phyloP scores from a whole-genome alignment of 352 stramenopile genomes.

The Phytophthora chlamydospora region DNA sequence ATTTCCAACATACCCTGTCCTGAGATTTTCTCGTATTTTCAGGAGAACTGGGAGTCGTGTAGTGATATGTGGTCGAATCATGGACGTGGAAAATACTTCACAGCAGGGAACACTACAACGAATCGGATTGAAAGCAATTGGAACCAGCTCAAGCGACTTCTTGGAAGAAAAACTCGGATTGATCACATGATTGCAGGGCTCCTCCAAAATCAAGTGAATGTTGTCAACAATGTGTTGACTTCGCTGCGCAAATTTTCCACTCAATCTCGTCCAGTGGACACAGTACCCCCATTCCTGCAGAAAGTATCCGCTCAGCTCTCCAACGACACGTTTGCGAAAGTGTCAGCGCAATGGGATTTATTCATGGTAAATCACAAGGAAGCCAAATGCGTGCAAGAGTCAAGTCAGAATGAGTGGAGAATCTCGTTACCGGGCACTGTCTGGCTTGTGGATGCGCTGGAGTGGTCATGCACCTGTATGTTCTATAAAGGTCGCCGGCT shows the following conservation, averaged over 20 bases:
- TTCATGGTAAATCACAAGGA: slow-evolving; percentile 1
- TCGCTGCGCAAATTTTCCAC: background rate
- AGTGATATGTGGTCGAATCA: slow-evolving; percentile 13
- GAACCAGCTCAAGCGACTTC: slow-evolving; percentile 15
- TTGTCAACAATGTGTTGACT: slow-evolving; percentile 2
- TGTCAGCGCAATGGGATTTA: slow-evolving; percentile 2
- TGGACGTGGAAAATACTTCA: slow-evolving; percentile 2
- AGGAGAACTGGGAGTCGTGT: slow-evolving; percentile 12
- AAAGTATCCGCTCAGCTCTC: background rate
- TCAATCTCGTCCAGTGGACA: background rate
- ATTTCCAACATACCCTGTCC: background rate
- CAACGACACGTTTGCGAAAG: slow-evolving; percentile 1
- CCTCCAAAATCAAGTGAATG: slow-evolving; percentile 1
- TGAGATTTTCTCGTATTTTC: slow-evolving; percentile 9
- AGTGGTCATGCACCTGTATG: background rate
- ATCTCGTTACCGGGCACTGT: background rate
- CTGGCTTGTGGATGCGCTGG: background rate
- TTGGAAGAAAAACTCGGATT: slow-evolving; percentile 4
- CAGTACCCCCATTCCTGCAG: too few species aligned
- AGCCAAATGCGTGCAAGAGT: background rate
- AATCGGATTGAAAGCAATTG: slow-evolving; percentile 16
- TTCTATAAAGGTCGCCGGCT: background rate
- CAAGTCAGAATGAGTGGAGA: slow-evolving; percentile 2
- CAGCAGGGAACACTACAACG: slow-evolving; percentile 14
- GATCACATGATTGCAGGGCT: slow-evolving; percentile 7